phyloP scores from a whole-genome alignment of 2,329 filamentous ascomycete genomes.

The Fusarium phyllophilum region DNA sequence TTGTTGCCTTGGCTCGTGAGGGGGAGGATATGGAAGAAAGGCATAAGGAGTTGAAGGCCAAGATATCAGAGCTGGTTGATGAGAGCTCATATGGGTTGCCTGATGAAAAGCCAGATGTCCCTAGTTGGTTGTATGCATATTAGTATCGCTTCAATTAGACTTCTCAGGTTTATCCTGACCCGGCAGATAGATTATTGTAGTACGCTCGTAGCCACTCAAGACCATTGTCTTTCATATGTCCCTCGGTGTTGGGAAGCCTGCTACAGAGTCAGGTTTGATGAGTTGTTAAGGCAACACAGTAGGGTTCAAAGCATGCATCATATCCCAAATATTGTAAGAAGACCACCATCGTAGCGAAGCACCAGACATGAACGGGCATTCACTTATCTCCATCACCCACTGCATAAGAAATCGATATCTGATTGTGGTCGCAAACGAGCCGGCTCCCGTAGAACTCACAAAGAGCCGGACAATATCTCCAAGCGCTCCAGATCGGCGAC shows the following conservation, averaged over 20 bases:
- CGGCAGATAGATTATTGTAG: not conserved
- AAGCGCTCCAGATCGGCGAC: not conserved
- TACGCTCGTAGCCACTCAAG: not conserved
- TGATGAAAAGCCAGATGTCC: not conserved
- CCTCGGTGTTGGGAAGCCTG: too few relatives aligned
- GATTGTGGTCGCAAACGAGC: too few relatives aligned
- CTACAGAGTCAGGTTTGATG: too few relatives aligned
- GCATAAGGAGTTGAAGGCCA: not conserved
- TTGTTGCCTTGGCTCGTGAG: not conserved
- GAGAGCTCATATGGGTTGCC: not conserved
- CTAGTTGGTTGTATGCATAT: not conserved
- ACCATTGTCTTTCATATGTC: not conserved
- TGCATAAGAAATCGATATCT: too few relatives aligned
- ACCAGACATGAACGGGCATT: not conserved
- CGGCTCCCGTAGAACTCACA: not conserved
- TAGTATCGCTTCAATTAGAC: too few relatives aligned
- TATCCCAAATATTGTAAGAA: not conserved
- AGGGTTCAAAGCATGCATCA: not conserved
- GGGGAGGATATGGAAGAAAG: not conserved
- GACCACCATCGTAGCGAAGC: not conserved
- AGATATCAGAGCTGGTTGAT: not conserved
- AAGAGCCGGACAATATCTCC: not conserved
- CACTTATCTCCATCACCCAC: not conserved
- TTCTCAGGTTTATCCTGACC: fast-evolving
- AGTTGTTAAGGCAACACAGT: too few relatives aligned